These are phyloP conservation scores for Pezicula carpinea DNA, from an alignment of 2,329 filamentous ascomycete genomes.

Conservation along the genomic window DNA sequence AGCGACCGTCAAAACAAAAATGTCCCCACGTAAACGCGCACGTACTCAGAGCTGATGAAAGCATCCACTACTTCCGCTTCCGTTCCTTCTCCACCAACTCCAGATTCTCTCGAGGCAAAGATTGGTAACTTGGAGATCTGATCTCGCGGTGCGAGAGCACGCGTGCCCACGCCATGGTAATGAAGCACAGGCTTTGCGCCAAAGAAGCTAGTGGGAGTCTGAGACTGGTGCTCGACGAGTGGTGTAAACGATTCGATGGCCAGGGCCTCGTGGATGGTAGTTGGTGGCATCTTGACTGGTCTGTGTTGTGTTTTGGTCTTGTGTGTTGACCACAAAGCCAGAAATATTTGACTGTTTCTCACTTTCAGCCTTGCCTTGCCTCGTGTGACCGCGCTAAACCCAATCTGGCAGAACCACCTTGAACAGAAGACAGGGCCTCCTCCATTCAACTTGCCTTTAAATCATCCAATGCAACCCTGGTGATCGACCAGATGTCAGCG, in stretches of 20 bases:
- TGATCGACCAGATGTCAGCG: no score
- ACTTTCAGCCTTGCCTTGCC: background rate
- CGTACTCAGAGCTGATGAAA: slow-evolving; percentile 56
- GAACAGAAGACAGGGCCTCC: no score
- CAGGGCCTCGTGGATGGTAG: slow-evolving; percentile 54
- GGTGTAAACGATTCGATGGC: slow-evolving; percentile 55
- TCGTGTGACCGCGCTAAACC: background rate
- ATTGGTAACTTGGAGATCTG: slow-evolving; percentile 49
- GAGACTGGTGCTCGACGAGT: slow-evolving; percentile 64
- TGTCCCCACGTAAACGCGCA: slow-evolving; percentile 13
- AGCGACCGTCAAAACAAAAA: background rate
- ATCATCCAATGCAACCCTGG: no score
- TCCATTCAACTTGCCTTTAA: no score
- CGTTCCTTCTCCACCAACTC: slow-evolving; percentile 21
- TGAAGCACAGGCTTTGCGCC: slow-evolving; percentile 68
- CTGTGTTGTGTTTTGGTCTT: background rate
- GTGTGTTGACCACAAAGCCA: background rate
- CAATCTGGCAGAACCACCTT: background rate
- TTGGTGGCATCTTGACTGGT: slow-evolving; percentile 27
- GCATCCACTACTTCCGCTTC: slow-evolving; percentile 40
- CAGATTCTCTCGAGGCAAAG: slow-evolving; percentile 42
- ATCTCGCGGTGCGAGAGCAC: slow-evolving; percentile 51
- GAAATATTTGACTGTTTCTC: background rate
- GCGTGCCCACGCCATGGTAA: slow-evolving; percentile 51
- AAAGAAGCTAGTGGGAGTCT: slow-evolving; percentile 70